Base-by-base conservation (phyloP, 2,329 filamentous ascomycete species). In the Colletotrichum chlorophyti region DNA sequence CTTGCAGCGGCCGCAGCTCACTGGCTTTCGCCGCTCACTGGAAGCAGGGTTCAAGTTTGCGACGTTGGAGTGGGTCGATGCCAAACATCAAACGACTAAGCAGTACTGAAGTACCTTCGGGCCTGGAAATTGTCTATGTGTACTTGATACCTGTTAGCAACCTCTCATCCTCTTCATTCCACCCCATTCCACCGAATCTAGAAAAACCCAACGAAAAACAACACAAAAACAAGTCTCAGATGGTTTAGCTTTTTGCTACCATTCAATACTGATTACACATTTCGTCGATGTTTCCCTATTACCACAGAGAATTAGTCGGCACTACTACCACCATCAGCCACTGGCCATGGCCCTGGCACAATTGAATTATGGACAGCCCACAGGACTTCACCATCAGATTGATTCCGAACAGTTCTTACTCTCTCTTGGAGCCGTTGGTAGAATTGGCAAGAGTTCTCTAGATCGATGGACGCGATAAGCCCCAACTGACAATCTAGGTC, bases 1-100 rank as follows among this genome's bases (percentile, higher is more conserved):
- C 55, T 45, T 54, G 55, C 43, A 49, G 45, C 43, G 51, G 57
- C 57, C 51, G 57, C 57, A 57, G 51, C 32, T 49, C 32, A 37
- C 51, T 59, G 50, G 45, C 34, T 47, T 26, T 53, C n/a, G 32
- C 34, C 38, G 48, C 43, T 43, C 31, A 43, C 51, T 59, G 35
- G 26, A 15, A 48, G 49, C 38, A 38, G 23, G 23, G 32, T 35
- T 43, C n/a, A 29, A 12, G 14, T 29, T 15, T 23, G 46, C 14
- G 34, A 37, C 21, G 11, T 15, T 21, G 15, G 35, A 43, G 43
- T 54, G 50, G 55, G 31, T 38, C 38, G 17, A 38, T 34, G 26
- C 23, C 21, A 31, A 27, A 40, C 11, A 17, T 21, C 7, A 34
- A 24, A 11, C 15, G 32, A 24, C 31, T 24, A 43, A 54, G 49